Base-by-base conservation (phyloP, 805 yeast genomes). In the Hanseniaspora osmophila region DNA sequence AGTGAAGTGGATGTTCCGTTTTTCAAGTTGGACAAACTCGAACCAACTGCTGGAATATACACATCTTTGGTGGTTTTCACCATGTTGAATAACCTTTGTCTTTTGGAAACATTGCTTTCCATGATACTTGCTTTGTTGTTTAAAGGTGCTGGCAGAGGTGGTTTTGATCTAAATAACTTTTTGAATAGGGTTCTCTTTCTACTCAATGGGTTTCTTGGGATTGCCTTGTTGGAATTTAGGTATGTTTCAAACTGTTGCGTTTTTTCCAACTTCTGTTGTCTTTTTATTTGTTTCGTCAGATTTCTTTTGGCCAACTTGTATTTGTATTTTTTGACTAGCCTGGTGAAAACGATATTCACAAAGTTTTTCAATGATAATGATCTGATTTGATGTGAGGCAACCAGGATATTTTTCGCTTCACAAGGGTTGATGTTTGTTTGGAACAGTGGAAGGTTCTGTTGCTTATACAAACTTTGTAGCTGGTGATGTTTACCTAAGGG, bases 11-110 rank as follows among this genome's bases (percentile, higher is more conserved):
- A 63, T 2, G 72, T 75, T 15, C 71, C 76, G 1, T 66, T 50
- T 1, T 79, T 76, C 33, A 69, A 54, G 51, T 65, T 77, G 1
- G 74, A 54, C 19, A 76, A 67, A 0, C 76, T 67, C 13, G 68
- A 68, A 1, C 76, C 62, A 22, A 74, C 44, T 6, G 67, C 62
- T 5, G 80, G 81, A n/a, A 77, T 66, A 52, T 77, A 77, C 1
- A 69, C 68, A 48, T 76, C 80, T 51, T 75, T 67, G 10, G 82
- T 75, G 5, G 73, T 69, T 48, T 65, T 71, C 48, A 79, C 72
- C 38, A 77, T 56, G 18, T 77, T 78, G 37, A 64, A 54, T 27
- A 77, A 54, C 37, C 73, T 60, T 52, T 68, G 77, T 32, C 79
- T 63, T 49, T 68, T 65, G 13, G 39, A 30, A 41, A 15, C 29